phyloP scores from a whole-genome alignment of 805 yeast species.

The Hanseniaspora thailandica region DNA sequence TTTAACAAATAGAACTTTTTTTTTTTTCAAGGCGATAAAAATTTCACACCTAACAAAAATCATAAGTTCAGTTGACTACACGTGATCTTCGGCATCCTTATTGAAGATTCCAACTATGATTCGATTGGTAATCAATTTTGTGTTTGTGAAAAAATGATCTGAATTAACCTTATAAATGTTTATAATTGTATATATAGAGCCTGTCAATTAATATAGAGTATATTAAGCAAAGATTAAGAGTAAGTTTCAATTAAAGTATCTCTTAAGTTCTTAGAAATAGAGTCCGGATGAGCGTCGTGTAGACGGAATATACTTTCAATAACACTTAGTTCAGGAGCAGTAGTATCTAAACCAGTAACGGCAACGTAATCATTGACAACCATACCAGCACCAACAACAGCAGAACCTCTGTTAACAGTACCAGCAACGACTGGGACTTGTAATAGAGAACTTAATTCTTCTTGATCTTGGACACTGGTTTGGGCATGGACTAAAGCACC shows the following conservation, averaged over 20 bases:
- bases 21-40: too few relatives aligned
- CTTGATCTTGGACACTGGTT: constrained; percentile 94
- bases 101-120: too few relatives aligned
- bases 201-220: neutral
- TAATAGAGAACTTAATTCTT: constrained; percentile 84
- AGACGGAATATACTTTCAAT: constrained; percentile 90
- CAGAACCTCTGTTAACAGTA: constrained; percentile 92
- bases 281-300: constrained; percentile 82
- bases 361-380: constrained; percentile 98
- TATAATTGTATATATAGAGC: neutral
- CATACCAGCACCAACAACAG: constrained; percentile 97
- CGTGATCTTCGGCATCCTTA: too few relatives aligned
- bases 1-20: too few relatives aligned
- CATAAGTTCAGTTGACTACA: too few relatives aligned
- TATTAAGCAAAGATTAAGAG: constrained; percentile 34
- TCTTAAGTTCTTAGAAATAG: constrained; percentile 73
- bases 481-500: constrained; percentile 98
- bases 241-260: constrained; percentile 89
- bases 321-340: constrained; percentile 96
- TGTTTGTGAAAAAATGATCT: neutral
- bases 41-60: too few relatives aligned
- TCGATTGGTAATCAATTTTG: too few relatives aligned
- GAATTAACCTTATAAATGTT: neutral
- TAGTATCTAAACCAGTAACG: constrained; percentile 91
- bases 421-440: constrained; percentile 99